Conservation (phyloP, 257 asterid species). For the Penstemon newberryi region DNA sequence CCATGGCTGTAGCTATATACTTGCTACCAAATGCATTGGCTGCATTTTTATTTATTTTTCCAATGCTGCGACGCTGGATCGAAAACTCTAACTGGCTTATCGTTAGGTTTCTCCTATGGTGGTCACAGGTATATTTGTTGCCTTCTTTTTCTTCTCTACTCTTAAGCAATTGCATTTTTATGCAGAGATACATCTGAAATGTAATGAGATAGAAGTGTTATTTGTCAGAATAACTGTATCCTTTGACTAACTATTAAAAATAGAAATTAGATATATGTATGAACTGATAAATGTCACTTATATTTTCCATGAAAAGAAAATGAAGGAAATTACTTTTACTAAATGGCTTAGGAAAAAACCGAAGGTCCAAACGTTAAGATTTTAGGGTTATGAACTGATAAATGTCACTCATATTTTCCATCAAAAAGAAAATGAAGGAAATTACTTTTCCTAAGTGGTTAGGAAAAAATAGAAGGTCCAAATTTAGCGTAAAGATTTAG, state of each 20-base stretch:
- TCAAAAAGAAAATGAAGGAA: slow-evolving; percentile 7
- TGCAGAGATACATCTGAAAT: slow-evolving; percentile 5
- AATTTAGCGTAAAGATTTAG: not conserved
- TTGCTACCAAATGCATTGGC: slow-evolving; percentile 81
- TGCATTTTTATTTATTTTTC: slow-evolving; percentile 71
- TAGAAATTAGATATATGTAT: slow-evolving; percentile 7
- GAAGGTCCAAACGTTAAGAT: too few relatives aligned
- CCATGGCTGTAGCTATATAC: slow-evolving; percentile 72
- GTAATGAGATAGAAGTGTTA: not conserved
- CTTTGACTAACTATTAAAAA: slow-evolving; percentile 4
- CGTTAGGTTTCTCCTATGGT: slow-evolving; percentile 88
- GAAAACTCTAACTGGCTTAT: slow-evolving; percentile 95
- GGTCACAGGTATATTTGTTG: slow-evolving; percentile 81
- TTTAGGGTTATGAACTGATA: too few relatives aligned
- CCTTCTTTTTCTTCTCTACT: slow-evolving; percentile 26
- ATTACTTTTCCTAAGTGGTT: not conserved
- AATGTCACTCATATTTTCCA: slow-evolving; percentile 10
- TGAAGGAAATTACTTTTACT: too few relatives aligned
- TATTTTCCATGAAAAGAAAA: not conserved
- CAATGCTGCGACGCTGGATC: slow-evolving; percentile 93
- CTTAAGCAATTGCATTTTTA: slow-evolving; percentile 20
- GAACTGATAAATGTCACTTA: not conserved
- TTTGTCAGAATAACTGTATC: slow-evolving; percentile 16
- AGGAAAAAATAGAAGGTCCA: not conserved
- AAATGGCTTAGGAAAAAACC: too few relatives aligned